These are phyloP conservation scores for Fonsecaea multimorphosa DNA, from an alignment of 2,329 filamentous ascomycete genomes.

Conservation along the genomic window DNA sequence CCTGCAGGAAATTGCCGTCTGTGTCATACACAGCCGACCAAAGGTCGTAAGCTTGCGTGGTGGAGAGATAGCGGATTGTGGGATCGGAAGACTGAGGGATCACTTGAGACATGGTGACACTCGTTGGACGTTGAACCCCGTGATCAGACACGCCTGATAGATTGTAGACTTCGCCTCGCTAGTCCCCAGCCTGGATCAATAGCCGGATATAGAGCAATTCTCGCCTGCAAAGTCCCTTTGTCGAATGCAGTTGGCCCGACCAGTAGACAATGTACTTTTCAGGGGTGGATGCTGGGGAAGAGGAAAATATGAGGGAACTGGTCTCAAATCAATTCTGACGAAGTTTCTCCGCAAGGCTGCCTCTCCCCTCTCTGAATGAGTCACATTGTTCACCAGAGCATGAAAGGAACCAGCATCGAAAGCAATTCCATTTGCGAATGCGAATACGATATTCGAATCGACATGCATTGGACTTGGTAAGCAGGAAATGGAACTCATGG, in stretches of 20 bases:
- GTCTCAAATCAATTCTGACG: background rate
- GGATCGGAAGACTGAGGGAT: constrained; percentile 30
- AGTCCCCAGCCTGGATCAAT: background rate
- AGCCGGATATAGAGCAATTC: background rate
- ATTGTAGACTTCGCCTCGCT: background rate
- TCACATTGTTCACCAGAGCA: background rate
- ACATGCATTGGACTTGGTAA: background rate
- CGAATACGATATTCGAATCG: background rate
- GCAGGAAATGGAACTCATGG: background rate
- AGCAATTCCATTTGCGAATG: background rate
- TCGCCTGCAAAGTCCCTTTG: background rate
- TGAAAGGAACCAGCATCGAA: background rate
- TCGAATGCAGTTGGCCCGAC: background rate
- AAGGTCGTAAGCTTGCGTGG: constrained; percentile 55
- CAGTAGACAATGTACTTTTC: background rate
- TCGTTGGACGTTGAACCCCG: background rate
- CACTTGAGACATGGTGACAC: constrained; percentile 14
- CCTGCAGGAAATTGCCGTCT: constrained; percentile 71
- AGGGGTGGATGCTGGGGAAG: background rate
- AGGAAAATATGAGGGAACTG: background rate
- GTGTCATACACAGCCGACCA: constrained; percentile 66
- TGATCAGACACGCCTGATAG: background rate
- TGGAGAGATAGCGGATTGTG: constrained; percentile 45
- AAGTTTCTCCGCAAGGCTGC: constrained; percentile 1
- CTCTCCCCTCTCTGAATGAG: background rate